Evolutionary conservation across 345 rosid species (phyloP).

Genomic region (Raphanus sativus): DNA sequence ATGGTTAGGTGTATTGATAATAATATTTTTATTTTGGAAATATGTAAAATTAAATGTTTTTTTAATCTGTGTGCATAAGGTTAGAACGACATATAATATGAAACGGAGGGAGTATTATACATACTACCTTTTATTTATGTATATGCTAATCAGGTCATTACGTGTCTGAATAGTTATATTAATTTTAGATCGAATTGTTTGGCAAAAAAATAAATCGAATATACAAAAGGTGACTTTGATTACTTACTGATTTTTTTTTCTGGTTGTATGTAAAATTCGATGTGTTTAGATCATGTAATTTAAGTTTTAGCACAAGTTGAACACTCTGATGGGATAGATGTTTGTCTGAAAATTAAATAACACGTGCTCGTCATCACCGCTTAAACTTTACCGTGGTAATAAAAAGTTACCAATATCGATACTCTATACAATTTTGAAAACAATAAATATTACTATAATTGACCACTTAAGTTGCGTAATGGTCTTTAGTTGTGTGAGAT

Average conservation of each 20-base stretch:
- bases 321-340: not conserved
- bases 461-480: constrained; percentile 1
- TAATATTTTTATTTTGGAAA: too few relatives aligned
- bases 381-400: not conserved
- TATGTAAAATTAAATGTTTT: too few relatives aligned
- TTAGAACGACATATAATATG: too few relatives aligned
- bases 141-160: not conserved
- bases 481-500: constrained; percentile 15
- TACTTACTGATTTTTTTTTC: too few relatives aligned
- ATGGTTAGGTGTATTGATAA: too few relatives aligned
- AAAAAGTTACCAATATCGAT: not conserved
- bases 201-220: not conserved
- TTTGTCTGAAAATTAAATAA: not conserved
- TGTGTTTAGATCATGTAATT: not conserved
- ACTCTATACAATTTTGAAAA: not conserved
- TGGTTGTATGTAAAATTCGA: not conserved
- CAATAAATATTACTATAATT: not conserved
- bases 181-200: too few relatives aligned
- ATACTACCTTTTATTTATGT: too few relatives aligned
- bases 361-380: not conserved
- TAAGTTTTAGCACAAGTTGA: not conserved
- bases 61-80: too few relatives aligned
- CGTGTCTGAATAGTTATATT: not conserved
- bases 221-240: not conserved
- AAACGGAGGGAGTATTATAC: too few relatives aligned